Percentiles rank a stretch among this genome's conserved stretches.
Evolutionary conservation across 768 basidiomycete genomes (phyloP).

Genomic region (Chalciporus sphaerocephalus): DNA sequence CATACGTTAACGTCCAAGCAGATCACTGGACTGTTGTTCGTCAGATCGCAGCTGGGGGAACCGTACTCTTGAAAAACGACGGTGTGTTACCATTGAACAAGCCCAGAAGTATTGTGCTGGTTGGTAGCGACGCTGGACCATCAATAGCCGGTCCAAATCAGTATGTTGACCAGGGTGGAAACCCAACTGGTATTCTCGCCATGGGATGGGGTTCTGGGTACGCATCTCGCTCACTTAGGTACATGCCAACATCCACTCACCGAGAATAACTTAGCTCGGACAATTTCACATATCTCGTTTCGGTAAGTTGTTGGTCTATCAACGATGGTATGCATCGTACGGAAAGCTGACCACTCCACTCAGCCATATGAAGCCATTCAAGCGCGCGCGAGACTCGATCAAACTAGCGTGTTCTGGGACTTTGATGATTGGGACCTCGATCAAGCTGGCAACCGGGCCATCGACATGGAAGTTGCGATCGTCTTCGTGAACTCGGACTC

Average conservation of each 20-base stretch:
- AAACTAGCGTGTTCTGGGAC: slow-evolving; percentile 62
- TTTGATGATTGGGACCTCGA: slow-evolving; percentile 65
- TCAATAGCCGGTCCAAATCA: slow-evolving; percentile 65
- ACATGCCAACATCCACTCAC: slow-evolving; percentile 2
- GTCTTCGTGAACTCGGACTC: slow-evolving; percentile 83
- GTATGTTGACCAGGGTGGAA: slow-evolving; percentile 57
- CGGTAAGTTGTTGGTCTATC: slow-evolving; percentile 40
- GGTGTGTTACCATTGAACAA: slow-evolving; percentile 55
- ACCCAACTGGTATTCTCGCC: slow-evolving; percentile 65
- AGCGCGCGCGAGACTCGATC: slow-evolving; percentile 58
- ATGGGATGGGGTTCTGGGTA: slow-evolving; percentile 91
- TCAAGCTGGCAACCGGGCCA: slow-evolving; percentile 45
- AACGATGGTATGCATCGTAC: background rate
- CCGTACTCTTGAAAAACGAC: slow-evolving; percentile 66
- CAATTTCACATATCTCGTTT: slow-evolving; percentile 74
- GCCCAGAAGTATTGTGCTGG: slow-evolving; percentile 53
- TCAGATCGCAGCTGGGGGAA: slow-evolving; percentile 62
- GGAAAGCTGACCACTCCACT: background rate
- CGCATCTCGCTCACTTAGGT: slow-evolving; percentile 3
- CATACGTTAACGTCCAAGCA: slow-evolving; percentile 52
- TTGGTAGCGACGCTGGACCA: slow-evolving; percentile 65
- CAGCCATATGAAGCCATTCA: slow-evolving; percentile 83
- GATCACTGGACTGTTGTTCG: slow-evolving; percentile 51
- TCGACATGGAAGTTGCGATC: slow-evolving; percentile 57
- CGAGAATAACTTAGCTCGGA: slow-evolving; percentile 42